Evolutionary conservation across 176 grass and related monocot species (phyloP), one percentile per base, ranked within the genome.

Genomic region (bread wheat (Triticum aestivum)): DNA sequence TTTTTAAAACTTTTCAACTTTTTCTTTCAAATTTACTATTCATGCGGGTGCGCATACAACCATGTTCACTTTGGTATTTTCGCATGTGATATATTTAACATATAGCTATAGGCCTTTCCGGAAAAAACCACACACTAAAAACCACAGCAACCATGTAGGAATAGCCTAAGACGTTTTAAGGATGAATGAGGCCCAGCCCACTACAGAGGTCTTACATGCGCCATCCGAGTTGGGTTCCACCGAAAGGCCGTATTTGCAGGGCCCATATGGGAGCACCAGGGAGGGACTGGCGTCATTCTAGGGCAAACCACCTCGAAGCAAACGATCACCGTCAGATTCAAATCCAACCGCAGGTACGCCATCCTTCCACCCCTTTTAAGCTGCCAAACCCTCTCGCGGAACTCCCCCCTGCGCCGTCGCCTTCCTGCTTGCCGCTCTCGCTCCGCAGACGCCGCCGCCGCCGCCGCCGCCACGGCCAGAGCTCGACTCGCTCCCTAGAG

Each of bases 401-500:
- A 13, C 80, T 13, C 38, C 85, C 44, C 44, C 39, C 11, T 72
- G 85, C 69, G 69, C 85, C 69, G 78, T 64, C 69, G 23, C 27
- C 58, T 56, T 82, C 78, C 30, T 66, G 56, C 85, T 56, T 69
- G 78, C 78, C 9, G 65, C 58, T 21, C 78, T 52, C 66, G 66
- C 78, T 13, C 38, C 39, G 39, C 70, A 23, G 70, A 11, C 12
- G 68, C 34, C 17, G 66, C 62, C 63, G 65, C 67, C 33, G 37
- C 37, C 64, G n/a, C 73, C 37, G 37, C 77, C 35, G 12, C 56
- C 27, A 65, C 78, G 56, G 54, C 77, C 39, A 47, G 69, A 87
- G 78, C 78, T 77, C 72, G 26, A 11, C 29, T 24, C 59, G 29
- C 58, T 54, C 58, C 78, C 59, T 8, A 75, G 39, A 87, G 78